phyloP scores from a whole-genome alignment of 192 early-diverging fungal species.

The Kickxella alabastrina region DNA sequence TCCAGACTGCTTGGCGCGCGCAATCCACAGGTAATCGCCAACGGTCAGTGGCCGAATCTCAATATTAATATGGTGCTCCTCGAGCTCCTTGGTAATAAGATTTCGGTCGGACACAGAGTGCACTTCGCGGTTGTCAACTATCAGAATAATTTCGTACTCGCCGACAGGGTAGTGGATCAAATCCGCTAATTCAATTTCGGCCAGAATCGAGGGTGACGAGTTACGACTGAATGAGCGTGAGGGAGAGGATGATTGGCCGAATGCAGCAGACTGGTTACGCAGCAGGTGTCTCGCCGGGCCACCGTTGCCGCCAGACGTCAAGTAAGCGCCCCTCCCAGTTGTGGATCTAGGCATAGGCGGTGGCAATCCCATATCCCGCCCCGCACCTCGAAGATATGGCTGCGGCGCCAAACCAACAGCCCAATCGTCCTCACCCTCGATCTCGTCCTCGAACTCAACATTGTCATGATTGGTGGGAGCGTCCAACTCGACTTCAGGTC shows the following conservation, averaged over 20 bases:
- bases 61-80: constrained; percentile 53
- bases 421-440: background rate
- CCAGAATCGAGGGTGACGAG: constrained; percentile 14
- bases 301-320: background rate
- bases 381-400: background rate
- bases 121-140: constrained; percentile 85
- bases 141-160: constrained; percentile 55
- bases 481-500: too few relatives aligned
- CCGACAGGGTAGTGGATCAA: constrained; percentile 18
- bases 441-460: background rate
- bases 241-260: constrained; percentile 8
- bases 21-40: constrained; percentile 91
- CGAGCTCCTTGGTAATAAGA: constrained; percentile 68
- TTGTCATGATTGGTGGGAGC: background rate
- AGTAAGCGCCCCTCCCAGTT: background rate
- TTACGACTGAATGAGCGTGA: constrained; percentile 25
- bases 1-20: constrained; percentile 44
- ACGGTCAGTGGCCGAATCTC: constrained; percentile 65
- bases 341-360: background rate
- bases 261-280: constrained; percentile 4
- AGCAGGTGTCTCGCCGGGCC: too few relatives aligned
- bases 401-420: background rate
- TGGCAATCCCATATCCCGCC: background rate
- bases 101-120: constrained; percentile 61
- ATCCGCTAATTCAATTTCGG: constrained; percentile 21